Conservation (phyloP, 495 filamentous ascomycete genomes). For the Terfezia claveryi region DNA sequence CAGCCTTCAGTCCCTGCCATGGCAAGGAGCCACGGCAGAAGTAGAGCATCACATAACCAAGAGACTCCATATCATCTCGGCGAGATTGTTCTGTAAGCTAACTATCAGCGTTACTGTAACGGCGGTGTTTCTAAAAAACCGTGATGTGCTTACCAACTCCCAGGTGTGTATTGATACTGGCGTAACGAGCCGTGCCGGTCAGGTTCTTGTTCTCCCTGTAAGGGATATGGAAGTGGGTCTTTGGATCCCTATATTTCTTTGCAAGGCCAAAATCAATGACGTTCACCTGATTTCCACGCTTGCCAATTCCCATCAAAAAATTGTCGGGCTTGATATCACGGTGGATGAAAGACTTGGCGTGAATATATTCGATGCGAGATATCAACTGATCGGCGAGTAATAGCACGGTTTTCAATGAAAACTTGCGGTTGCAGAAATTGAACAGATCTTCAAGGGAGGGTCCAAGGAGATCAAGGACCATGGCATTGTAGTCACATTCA, state of each 20-base stretch:
- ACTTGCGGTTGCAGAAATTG: conserved; percentile 99
- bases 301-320: conserved; percentile 99
- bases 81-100: conserved; percentile 69
- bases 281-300: conserved; percentile 99
- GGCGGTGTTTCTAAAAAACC: not conserved
- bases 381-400: conserved; percentile 86
- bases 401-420: conserved; percentile 97
- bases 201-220: conserved; percentile 99
- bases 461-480: conserved; percentile 96
- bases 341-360: conserved; percentile 99
- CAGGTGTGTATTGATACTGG: conserved; percentile 96
- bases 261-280: conserved; percentile 98
- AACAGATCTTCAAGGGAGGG: conserved; percentile 98
- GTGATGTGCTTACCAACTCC: conserved; percentile 52
- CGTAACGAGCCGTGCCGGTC: conserved; percentile 96
- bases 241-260: conserved; percentile 99
- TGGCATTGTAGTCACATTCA: conserved; percentile 99
- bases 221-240: conserved; percentile 99
- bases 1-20: conserved; percentile 98
- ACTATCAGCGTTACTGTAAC: not conserved
- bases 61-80: conserved; percentile 98
- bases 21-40: conserved; percentile 98
- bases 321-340: conserved; percentile 99
- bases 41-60: conserved; percentile 99
- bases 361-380: conserved; percentile 98